Evolutionary conservation across 148 eudicot genomes (phyloP).

Genomic region (Heliamphora exappendiculata): DNA sequence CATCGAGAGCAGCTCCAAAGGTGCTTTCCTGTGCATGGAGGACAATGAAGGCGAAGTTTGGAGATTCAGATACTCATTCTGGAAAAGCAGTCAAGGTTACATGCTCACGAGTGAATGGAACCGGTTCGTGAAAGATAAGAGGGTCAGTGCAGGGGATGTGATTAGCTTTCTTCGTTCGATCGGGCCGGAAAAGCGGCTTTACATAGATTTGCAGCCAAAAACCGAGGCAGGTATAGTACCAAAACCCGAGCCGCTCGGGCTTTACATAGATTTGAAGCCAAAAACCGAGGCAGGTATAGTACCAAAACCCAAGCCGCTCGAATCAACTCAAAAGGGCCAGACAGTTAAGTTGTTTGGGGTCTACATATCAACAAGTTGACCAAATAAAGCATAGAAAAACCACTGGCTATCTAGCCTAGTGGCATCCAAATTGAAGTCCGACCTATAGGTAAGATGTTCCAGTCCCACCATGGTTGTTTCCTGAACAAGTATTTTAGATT

Average conservation of each 20-base stretch:
- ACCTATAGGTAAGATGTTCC: background rate
- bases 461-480: background rate
- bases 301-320: background rate
- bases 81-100: conserved; percentile 30
- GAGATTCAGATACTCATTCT: conserved; percentile 28
- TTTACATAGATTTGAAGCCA: conserved; percentile 23
- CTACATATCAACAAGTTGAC: conserved; percentile 9
- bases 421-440: background rate
- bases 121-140: conserved; percentile 26
- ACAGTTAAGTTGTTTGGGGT: conserved; percentile 26
- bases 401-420: background rate
- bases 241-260: background rate
- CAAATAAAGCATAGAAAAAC: background rate
- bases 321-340: background rate
- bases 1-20: conserved; percentile 12
- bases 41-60: conserved; percentile 25
- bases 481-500: background rate
- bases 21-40: conserved; percentile 23
- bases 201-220: conserved; percentile 20
- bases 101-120: conserved; percentile 33
- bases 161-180: conserved; percentile 18
- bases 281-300: background rate
- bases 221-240: background rate
- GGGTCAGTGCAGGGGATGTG: conserved; percentile 21
- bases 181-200: conserved; percentile 14